phyloP scores from a whole-genome alignment of 2,329 filamentous ascomycete genomes.

The Ambrosiella xylebori region DNA sequence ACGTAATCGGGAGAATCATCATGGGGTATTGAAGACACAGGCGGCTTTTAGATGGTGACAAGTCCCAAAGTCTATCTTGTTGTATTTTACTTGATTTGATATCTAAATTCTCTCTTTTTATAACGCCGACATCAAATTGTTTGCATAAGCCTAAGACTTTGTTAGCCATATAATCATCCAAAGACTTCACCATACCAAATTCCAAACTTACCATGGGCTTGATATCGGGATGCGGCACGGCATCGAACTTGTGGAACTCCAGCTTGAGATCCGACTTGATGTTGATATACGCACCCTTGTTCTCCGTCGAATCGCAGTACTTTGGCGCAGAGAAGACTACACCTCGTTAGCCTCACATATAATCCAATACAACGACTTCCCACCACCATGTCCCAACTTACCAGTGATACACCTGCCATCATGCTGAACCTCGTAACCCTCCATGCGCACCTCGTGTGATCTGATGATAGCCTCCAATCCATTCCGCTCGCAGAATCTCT shows the following conservation, averaged over 20 bases:
- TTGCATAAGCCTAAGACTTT: conserved; percentile 53
- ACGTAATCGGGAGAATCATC: neutral
- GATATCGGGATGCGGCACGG: conserved; percentile 88
- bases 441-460: conserved; percentile 96
- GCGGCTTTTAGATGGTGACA: neutral
- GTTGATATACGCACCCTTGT: conserved; percentile 97
- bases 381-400: conserved; percentile 23
- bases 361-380: neutral
- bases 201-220: conserved; percentile 58
- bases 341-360: neutral
- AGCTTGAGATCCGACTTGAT: conserved; percentile 84
- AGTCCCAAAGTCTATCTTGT: neutral
- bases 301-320: conserved; percentile 96
- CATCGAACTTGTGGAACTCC: conserved; percentile 83
- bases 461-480: conserved; percentile 87
- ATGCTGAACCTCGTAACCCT: conserved; percentile 97
- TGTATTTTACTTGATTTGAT: conserved; percentile 3
- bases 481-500: conserved; percentile 92
- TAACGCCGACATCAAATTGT: conserved; percentile 50
- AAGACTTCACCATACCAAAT: neutral
- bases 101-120: conserved; percentile 2
- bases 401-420: conserved; percentile 87
- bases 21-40: neutral
- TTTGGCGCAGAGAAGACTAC: conserved; percentile 88
- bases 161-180: neutral